phyloP scores from a whole-genome alignment of 306 rosid genomes.

The Cotoneaster glaucophyllus region DNA sequence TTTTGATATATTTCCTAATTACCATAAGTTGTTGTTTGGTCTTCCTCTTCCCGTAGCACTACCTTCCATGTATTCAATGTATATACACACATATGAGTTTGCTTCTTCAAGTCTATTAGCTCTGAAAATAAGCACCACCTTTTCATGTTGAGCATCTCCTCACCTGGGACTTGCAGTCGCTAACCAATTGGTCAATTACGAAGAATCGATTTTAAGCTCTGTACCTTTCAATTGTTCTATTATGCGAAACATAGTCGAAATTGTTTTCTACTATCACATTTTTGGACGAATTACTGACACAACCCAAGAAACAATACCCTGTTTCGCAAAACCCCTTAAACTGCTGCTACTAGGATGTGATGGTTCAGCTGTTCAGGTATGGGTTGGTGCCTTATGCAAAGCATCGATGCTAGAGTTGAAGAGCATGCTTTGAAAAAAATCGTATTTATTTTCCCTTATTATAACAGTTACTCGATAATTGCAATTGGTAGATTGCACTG shows the following conservation, averaged over 20 bases:
- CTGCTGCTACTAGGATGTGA: neutral
- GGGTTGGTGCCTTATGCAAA: neutral
- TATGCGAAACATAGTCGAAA: neutral
- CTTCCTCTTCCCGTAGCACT: neutral
- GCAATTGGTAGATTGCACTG: neutral
- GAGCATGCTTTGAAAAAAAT: neutral
- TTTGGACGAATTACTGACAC: neutral
- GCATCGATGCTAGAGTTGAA: neutral
- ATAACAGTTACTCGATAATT: neutral
- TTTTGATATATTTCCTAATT: neutral
- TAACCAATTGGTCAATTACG: neutral
- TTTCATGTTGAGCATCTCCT: neutral
- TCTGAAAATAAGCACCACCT: neutral
- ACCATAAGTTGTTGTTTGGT: neutral
- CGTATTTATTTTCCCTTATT: neutral
- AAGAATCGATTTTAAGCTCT: neutral
- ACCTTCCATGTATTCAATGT: neutral
- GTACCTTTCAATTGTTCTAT: neutral
- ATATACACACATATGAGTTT: neutral
- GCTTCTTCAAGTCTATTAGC: neutral
- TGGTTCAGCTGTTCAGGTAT: neutral
- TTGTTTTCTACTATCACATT: neutral
- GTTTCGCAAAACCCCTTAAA: neutral
- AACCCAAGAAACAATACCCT: neutral
- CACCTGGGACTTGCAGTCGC: neutral